Conservation (phyloP, 306 rosid species). For the Sicyos edulis region DNA sequence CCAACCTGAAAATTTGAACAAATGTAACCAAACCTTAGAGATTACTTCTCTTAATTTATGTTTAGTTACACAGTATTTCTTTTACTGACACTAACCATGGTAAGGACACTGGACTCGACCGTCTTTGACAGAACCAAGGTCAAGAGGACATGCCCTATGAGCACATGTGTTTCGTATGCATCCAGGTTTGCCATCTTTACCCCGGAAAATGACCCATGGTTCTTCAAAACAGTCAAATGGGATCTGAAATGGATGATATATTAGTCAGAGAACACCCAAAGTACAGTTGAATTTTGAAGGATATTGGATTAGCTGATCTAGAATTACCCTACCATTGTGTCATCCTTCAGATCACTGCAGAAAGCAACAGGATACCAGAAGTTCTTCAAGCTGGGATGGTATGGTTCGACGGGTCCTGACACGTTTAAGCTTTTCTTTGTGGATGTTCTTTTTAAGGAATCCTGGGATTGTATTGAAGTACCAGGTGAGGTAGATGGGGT, state of each 20-base stretch:
- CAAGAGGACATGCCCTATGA: conserved; percentile 96
- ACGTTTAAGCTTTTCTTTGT: conserved; percentile 59
- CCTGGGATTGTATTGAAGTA: conserved; percentile 41
- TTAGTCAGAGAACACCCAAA: conserved; percentile 22
- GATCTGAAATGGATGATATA: conserved; percentile 53
- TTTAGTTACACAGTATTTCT: background rate
- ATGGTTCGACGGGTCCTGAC: conserved; percentile 85
- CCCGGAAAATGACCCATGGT: conserved; percentile 93
- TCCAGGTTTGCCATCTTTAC: conserved; percentile 88
- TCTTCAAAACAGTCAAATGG: conserved; percentile 91
- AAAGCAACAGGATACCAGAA: conserved; percentile 98
- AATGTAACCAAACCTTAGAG: conserved; percentile 10
- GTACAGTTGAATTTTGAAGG: background rate
- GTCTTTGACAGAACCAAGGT: conserved; percentile 87
- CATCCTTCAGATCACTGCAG: conserved; percentile 63
- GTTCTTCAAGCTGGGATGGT: conserved; percentile 83
- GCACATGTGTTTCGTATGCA: conserved; percentile 96
- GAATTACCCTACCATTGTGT: conserved; percentile 65
- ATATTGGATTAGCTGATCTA: background rate
- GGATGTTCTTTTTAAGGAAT: conserved; percentile 28
- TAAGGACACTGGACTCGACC: conserved; percentile 95
- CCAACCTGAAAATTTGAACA: conserved; percentile 65
- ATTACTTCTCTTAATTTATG: background rate
- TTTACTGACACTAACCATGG: conserved; percentile 56
- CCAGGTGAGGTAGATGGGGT: conserved; percentile 48